Conservation (phyloP, 2,329 filamentous ascomycete species). For the Xenosphaeropsis pyriputrescens region DNA sequence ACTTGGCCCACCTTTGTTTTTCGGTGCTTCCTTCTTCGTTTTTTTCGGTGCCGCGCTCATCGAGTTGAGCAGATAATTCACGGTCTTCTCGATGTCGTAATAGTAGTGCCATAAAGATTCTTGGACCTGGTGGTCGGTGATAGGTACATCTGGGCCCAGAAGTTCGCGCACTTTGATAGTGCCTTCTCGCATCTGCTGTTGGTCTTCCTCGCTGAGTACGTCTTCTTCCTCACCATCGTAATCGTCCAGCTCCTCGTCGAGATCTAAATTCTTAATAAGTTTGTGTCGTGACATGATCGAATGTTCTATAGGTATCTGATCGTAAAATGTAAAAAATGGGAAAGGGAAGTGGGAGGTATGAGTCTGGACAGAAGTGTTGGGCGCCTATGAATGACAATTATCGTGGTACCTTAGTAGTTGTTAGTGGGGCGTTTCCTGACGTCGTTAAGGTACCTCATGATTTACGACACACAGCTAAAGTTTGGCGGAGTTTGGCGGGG, state of each 20-base stretch:
- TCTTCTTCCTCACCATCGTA: slow-evolving; percentile 31
- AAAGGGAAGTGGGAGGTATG: too few species aligned
- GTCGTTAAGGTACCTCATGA: too few species aligned
- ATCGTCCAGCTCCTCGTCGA: slow-evolving; percentile 32
- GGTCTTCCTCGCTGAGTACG: slow-evolving; percentile 19
- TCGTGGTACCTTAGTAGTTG: too few species aligned
- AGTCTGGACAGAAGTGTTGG: too few species aligned
- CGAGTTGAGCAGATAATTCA: slow-evolving; percentile 61
- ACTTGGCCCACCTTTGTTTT: slow-evolving; percentile 15
- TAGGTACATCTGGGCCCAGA: slow-evolving; percentile 38
- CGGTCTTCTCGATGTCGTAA: slow-evolving; percentile 78
- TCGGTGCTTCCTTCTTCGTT: slow-evolving; percentile 20
- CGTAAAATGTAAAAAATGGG: too few species aligned
- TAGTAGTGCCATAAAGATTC: slow-evolving; percentile 94
- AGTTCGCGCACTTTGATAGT: slow-evolving; percentile 50
- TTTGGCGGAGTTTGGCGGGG: too few species aligned
- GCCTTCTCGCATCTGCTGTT: slow-evolving; percentile 45
- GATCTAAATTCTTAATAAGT: slow-evolving; percentile 21
- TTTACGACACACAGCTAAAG: too few species aligned
- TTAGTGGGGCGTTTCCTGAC: too few species aligned
- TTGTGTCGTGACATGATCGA: slow-evolving; percentile 25
- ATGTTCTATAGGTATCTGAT: not conserved
- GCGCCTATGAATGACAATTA: too few species aligned
- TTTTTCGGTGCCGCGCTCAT: slow-evolving; percentile 13
- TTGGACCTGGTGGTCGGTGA: slow-evolving; percentile 62